Percentiles rank a stretch among this genome's conserved stretches.
Conservation (phyloP, 1,284 basidiomycete genomes). For the Veloporphyrellus conicus region DNA sequence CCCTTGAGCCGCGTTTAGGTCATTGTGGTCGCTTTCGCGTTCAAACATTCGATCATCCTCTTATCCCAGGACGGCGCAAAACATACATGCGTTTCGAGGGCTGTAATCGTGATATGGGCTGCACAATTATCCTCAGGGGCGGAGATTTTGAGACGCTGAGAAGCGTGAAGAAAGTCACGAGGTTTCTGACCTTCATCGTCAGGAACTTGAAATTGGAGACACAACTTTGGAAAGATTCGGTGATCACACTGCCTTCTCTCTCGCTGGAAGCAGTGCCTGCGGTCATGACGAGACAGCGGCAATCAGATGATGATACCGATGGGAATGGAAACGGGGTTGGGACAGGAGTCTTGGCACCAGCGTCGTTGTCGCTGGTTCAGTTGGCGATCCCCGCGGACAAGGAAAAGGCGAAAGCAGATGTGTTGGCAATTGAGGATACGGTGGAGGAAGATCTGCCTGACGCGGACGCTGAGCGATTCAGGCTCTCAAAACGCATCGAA, state of each 20-base stretch:
- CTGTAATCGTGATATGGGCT: conserved; percentile 86
- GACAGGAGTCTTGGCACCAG: conserved; percentile 22
- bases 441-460: conserved; percentile 56
- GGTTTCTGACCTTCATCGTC: conserved; percentile 89
- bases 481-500: conserved; percentile 69
- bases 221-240: conserved; percentile 90
- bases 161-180: conserved; percentile 87
- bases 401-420: conserved; percentile 19
- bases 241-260: conserved; percentile 73
- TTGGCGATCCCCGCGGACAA: conserved; percentile 26
- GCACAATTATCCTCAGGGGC: conserved; percentile 92
- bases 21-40: conserved; percentile 86
- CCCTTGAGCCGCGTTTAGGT: conserved; percentile 85
- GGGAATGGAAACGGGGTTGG: conserved; percentile 15
- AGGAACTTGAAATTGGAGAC: conserved; percentile 92
- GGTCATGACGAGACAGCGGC: conserved; percentile 23
- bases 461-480: conserved; percentile 64
- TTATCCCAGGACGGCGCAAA: conserved; percentile 89
- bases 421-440: conserved; percentile 19
- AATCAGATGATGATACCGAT: conserved; percentile 9
- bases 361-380: conserved; percentile 33
- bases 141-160: conserved; percentile 75
- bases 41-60: conserved; percentile 90
- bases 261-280: conserved; percentile 61
- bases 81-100: conserved; percentile 98